Conservation (phyloP, 2,329 filamentous ascomycete species). For the Penicillium corylophilum region DNA sequence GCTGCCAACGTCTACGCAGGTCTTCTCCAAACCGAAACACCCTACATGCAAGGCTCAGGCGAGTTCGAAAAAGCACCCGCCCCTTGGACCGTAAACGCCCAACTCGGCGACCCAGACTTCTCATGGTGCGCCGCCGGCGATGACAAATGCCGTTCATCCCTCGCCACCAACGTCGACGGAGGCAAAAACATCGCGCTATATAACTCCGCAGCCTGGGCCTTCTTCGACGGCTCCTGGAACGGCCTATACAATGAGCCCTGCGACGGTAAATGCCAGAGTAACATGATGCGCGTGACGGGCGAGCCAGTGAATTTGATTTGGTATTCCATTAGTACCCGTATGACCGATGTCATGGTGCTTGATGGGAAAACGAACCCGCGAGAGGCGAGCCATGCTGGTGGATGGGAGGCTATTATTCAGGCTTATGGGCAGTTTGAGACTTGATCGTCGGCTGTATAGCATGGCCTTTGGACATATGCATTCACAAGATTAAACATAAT, state of each 20-base stretch:
- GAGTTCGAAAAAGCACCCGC: slow-evolving; percentile 28
- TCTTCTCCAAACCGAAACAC: slow-evolving; percentile 35
- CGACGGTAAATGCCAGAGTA: slow-evolving; percentile 30
- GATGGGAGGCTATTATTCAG: slow-evolving; percentile 33
- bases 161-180: slow-evolving; percentile 33
- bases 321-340: slow-evolving; percentile 34
- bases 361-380: slow-evolving; percentile 28
- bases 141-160: slow-evolving; percentile 30
- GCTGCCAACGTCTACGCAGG: slow-evolving; percentile 45
- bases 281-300: slow-evolving; percentile 34
- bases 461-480: not conserved
- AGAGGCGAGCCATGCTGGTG: slow-evolving; percentile 28
- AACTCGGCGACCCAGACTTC: slow-evolving; percentile 33
- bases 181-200: slow-evolving; percentile 32
- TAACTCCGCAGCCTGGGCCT: slow-evolving; percentile 36
- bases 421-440: slow-evolving; percentile 25
- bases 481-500: slow-evolving; percentile 56
- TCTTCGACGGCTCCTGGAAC: slow-evolving; percentile 33
- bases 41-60: slow-evolving; percentile 36
- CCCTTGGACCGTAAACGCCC: slow-evolving; percentile 26
- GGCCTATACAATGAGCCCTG: slow-evolving; percentile 31
- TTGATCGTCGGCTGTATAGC: not conserved
- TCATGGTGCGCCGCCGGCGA: slow-evolving; percentile 29
- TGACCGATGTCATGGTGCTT: slow-evolving; percentile 31
- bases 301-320: slow-evolving; percentile 28